These are phyloP conservation scores for Suillus alpinus DNA, from an alignment of 768 basidiomycete species.

Conservation along the genomic window DNA sequence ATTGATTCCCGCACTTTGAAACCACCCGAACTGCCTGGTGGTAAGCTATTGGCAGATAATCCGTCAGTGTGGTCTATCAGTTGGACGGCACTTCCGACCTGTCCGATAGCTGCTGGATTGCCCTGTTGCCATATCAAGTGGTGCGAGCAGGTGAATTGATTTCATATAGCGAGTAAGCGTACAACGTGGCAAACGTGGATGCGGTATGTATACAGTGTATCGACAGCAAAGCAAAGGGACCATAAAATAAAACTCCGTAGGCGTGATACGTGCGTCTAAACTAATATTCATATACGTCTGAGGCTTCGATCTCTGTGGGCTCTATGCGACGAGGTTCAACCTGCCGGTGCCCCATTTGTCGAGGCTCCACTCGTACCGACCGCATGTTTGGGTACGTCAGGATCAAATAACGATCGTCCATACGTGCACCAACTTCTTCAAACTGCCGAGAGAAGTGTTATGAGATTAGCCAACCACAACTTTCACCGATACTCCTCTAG, in stretches of 20 bases:
- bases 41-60: not conserved
- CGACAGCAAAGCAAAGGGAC: constrained; percentile 9
- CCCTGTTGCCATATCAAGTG: not conserved
- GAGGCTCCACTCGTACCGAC: constrained; percentile 33
- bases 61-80: not conserved
- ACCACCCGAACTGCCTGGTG: not conserved
- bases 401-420: constrained; percentile 58
- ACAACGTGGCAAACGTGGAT: constrained; percentile 3
- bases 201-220: constrained; percentile 9
- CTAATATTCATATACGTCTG: constrained; percentile 32
- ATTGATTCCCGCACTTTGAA: not conserved
- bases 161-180: not conserved
- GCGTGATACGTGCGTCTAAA: constrained; percentile 9
- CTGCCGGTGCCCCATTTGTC: constrained; percentile 21
- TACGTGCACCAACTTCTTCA: constrained; percentile 68
- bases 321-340: constrained; percentile 30
- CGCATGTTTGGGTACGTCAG: constrained; percentile 59
- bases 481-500: not conserved
- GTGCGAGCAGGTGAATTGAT: not conserved
- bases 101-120: not conserved
- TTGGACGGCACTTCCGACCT: not conserved
- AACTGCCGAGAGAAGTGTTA: constrained; percentile 43
- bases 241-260: constrained; percentile 8
- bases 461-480: constrained; percentile 4
- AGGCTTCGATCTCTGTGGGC: constrained; percentile 30